A percentile compares a stretch with the other conserved stretches of the same genome.
phyloP scores from a whole-genome alignment of 257 asterid genomes.

The Petunia axillaris region DNA sequence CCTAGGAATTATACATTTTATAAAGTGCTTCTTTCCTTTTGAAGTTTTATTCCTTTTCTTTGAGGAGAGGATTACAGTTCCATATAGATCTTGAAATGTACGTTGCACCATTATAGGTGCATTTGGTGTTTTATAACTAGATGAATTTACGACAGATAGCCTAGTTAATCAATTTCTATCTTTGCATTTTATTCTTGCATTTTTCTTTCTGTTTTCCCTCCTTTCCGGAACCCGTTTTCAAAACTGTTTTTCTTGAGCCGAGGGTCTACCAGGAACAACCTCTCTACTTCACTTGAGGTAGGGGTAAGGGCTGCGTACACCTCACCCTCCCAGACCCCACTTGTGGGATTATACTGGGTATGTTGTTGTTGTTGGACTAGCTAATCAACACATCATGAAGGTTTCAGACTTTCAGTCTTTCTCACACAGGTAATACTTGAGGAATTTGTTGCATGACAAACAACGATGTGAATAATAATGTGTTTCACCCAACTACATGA shows the following conservation, averaged over 20 bases:
- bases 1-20: not conserved
- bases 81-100: too few species aligned
- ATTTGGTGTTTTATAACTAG: not conserved
- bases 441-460: slow-evolving; percentile 12
- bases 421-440: not conserved
- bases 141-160: not conserved
- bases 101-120: not conserved
- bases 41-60: not conserved
- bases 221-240: too few species aligned
- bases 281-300: too few species aligned
- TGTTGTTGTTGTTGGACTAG: not conserved
- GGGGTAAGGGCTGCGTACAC: too few species aligned
- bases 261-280: too few species aligned
- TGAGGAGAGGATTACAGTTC: not conserved
- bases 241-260: too few species aligned
- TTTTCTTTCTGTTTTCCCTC: too few species aligned
- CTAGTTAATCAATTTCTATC: not conserved
- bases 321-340: too few species aligned
- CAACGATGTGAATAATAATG: not conserved
- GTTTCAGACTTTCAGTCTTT: not conserved
- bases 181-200: too few species aligned
- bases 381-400: slow-evolving; percentile 5
- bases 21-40: not conserved
- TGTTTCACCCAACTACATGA: not conserved
- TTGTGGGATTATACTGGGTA: too few species aligned